Percentiles rank a stretch among this genome's conserved stretches.
These are phyloP conservation scores for Lyophyllum atratum DNA, from an alignment of 768 basidiomycete genomes.

Conservation along the genomic window DNA sequence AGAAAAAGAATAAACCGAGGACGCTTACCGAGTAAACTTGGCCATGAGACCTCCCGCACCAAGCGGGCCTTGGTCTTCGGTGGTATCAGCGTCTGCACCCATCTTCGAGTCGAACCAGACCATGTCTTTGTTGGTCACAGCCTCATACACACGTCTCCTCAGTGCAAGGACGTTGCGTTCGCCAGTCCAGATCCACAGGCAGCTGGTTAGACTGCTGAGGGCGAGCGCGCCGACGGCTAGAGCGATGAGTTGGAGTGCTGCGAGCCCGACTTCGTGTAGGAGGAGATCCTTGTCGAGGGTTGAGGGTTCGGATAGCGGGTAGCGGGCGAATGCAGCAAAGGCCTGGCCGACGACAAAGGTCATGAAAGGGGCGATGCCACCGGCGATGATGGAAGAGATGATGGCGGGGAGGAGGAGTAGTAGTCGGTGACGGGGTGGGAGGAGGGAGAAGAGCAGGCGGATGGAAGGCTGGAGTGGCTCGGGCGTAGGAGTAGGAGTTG, in stretches of 20 bases:
- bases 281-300: slow-evolving; percentile 49
- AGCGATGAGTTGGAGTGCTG: slow-evolving; percentile 66
- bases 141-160: slow-evolving; percentile 65
- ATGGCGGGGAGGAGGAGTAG: slow-evolving; percentile 66
- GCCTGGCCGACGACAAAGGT: slow-evolving; percentile 77
- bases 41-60: slow-evolving; percentile 94
- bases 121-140: slow-evolving; percentile 72
- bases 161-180: slow-evolving; percentile 76
- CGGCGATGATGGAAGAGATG: slow-evolving; percentile 60
- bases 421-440: slow-evolving; percentile 57
- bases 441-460: slow-evolving; percentile 63
- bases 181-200: slow-evolving; percentile 86
- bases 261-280: slow-evolving; percentile 56
- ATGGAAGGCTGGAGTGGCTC: slow-evolving; percentile 25
- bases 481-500: not conserved
- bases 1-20: not conserved
- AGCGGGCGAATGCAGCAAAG: slow-evolving; percentile 75
- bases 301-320: slow-evolving; percentile 34
- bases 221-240: slow-evolving; percentile 67
- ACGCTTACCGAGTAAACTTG: slow-evolving; percentile 76
- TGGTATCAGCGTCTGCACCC: slow-evolving; percentile 49
- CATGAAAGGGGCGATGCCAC: slow-evolving; percentile 85
- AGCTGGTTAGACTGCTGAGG: slow-evolving; percentile 73
- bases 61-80: slow-evolving; percentile 49
- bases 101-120: slow-evolving; percentile 90